These are phyloP conservation scores for Geosmithia morbida DNA, from an alignment of 2,329 filamentous ascomycete genomes.

Conservation along the genomic window DNA sequence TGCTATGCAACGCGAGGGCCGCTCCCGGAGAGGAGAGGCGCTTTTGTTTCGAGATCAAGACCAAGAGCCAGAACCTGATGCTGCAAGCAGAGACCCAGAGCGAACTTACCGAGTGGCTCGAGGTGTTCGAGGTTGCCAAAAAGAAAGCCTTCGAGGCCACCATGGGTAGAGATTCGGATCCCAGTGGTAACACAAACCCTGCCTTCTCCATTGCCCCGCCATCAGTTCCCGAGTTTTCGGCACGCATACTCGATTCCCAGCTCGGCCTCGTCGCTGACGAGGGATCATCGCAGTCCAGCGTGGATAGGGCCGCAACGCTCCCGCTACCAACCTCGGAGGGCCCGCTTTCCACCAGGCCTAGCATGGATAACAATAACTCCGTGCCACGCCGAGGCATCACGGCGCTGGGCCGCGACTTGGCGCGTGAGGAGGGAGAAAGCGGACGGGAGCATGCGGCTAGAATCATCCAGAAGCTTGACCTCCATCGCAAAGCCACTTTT, in stretches of 20 bases:
- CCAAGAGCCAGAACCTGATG: conserved; percentile 79
- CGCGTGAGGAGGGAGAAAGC: conserved; percentile 57
- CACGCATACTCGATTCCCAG: conserved; percentile 58
- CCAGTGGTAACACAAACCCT: conserved; percentile 39
- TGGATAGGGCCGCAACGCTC: conserved; percentile 52
- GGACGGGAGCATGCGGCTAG: conserved; percentile 70
- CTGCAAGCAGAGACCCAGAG: conserved; percentile 86
- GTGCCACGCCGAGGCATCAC: conserved; percentile 42
- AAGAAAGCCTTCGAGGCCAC: conserved; percentile 74
- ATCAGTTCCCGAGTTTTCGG: conserved; percentile 79
- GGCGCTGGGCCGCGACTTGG: conserved; percentile 28
- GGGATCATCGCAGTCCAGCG: conserved; percentile 6
- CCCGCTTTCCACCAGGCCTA: conserved; percentile 42
- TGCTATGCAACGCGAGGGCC: conserved; percentile 85
- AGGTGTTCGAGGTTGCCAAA: conserved; percentile 87
- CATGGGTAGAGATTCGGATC: conserved; percentile 33
- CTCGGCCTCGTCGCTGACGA: conserved; percentile 36
- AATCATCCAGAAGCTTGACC: conserved; percentile 85
- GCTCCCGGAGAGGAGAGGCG: conserved; percentile 84
- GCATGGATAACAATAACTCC: conserved; percentile 50
- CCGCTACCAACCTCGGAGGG: conserved; percentile 45
- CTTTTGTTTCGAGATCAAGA: conserved; percentile 98
- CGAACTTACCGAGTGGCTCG: conserved; percentile 89
- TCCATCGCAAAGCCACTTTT: conserved; percentile 66
- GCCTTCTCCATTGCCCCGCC: conserved; percentile 90